Evolutionary conservation across 805 yeast genomes (phyloP).

Genomic region (Sugiyamaella lignohabitans): DNA sequence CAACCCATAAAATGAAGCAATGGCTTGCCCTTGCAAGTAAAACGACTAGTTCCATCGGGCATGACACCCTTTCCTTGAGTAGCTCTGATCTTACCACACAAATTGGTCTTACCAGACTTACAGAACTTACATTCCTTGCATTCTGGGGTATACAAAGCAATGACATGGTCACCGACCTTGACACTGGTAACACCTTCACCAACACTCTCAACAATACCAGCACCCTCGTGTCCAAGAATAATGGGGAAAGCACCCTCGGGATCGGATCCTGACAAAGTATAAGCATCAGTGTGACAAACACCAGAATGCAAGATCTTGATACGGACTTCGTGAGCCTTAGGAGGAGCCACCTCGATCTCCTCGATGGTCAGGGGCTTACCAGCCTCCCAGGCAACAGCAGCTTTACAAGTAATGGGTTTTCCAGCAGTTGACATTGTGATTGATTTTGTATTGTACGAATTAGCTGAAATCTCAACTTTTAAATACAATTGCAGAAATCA

Average conservation of each 20-base stretch:
- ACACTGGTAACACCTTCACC: slow-evolving; percentile 93
- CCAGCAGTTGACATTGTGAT: slow-evolving; percentile 28
- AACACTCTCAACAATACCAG: slow-evolving; percentile 89
- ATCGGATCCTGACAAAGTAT: slow-evolving; percentile 88
- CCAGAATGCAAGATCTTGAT: slow-evolving; percentile 83
- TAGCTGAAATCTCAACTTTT: too few relatives aligned
- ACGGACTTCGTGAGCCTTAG: slow-evolving; percentile 96
- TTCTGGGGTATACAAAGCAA: slow-evolving; percentile 94
- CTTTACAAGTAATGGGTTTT: slow-evolving; percentile 66
- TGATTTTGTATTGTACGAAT: too few relatives aligned
- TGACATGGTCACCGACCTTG: slow-evolving; percentile 88
- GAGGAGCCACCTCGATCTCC: slow-evolving; percentile 85
- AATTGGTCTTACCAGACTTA: slow-evolving; percentile 88
- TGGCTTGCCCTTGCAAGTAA: slow-evolving; percentile 67
- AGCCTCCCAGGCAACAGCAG: slow-evolving; percentile 98
- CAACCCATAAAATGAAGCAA: slow-evolving; percentile 96
- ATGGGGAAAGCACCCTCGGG: slow-evolving; percentile 96
- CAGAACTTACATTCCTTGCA: slow-evolving; percentile 95
- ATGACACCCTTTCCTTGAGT: slow-evolving; percentile 98
- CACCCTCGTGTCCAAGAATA: slow-evolving; percentile 96
- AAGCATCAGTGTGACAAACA: slow-evolving; percentile 98
- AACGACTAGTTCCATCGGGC: slow-evolving; percentile 97
- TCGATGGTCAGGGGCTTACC: slow-evolving; percentile 69
- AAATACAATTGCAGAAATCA: too few relatives aligned
- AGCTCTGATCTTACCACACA: slow-evolving; percentile 91